phyloP scores from a whole-genome alignment of 116 monocot species.

The Papilionanthe hybrid region DNA sequence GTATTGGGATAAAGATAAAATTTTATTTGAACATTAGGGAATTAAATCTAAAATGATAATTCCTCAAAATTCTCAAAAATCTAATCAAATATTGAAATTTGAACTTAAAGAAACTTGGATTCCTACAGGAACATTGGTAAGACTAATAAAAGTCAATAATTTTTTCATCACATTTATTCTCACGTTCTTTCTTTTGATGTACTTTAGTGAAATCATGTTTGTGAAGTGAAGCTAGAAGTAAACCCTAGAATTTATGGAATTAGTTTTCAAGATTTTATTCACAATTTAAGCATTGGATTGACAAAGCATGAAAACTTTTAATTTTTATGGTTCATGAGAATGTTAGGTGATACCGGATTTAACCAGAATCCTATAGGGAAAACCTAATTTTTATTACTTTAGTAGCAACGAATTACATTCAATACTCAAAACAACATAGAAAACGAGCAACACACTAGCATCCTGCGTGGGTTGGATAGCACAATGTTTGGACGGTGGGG shows the following conservation, averaged over 20 bases:
- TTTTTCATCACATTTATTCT: no score
- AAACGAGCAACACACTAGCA: no score
- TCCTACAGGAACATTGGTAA: no score
- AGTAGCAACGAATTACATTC: no score
- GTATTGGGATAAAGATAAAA: not conserved
- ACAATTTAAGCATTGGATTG: not conserved
- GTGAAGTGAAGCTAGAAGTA: not conserved
- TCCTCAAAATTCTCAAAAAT: not conserved
- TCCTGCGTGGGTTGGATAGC: no score
- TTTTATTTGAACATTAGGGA: no score
- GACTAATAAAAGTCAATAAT: no score
- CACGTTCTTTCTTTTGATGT: not conserved
- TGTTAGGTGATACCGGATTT: not conserved
- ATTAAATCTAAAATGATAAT: not conserved
- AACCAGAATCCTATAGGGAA: no score
- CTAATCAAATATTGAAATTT: not conserved
- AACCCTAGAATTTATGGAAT: not conserved
- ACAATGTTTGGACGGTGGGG: no score
- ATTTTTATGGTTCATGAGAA: not conserved
- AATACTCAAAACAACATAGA: no score
- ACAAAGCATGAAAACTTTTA: not conserved
- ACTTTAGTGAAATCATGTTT: not conserved
- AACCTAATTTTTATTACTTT: no score
- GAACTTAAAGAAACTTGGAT: not conserved
- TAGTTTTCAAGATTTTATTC: not conserved